Base-by-base conservation (phyloP, 2,329 filamentous ascomycete species). In the Fusarium poae region DNA sequence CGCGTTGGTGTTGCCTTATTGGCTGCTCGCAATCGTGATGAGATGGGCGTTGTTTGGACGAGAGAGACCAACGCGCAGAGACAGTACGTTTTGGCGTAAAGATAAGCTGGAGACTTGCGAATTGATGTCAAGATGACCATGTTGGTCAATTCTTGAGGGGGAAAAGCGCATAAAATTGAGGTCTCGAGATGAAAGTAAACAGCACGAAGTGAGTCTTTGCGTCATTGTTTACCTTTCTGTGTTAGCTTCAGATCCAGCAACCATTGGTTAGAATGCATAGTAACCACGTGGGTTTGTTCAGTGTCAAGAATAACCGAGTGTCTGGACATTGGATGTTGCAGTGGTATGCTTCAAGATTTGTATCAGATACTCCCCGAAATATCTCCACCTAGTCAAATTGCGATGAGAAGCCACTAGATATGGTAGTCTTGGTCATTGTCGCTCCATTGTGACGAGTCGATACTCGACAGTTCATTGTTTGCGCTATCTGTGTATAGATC, bases 121-220 rank as follows among this genome's bases (percentile, higher is more conserved):
- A 74, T 7, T 4, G 72, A 59, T 15, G 60, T 62, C 37, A 74
- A 45, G 27, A 74, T 51, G 21, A 73, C 72, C 72, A 74, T 74
- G 12, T 30, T 70, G 34, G 18, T 11, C n/a, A 15, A 3, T 10
- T 13, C 18, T 0, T 1, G 3, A 12, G 18, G 3, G 23, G 12
- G 10, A 15, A 23, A 1, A 6, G 10, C 20, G 4, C 40, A 53
- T 40, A 1, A 5, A 15, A 3, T 21, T 1, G 7, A 6, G 7
- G 3, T 2, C n/a, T 18, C 5, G 18, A 18, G 5, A 1, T 42
- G 12, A 4, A 20, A 27, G 52, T 65, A 34, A 40, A 65, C 30
- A 53, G 5, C 35, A 21, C 30, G 45, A 25, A 3, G 1, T 27
- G 5, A 44, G 43, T 48, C 35, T 42, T 65, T 48, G 61, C 61